phyloP scores from a whole-genome alignment of 768 basidiomycete species.

The Podaxis carcinomalis region DNA sequence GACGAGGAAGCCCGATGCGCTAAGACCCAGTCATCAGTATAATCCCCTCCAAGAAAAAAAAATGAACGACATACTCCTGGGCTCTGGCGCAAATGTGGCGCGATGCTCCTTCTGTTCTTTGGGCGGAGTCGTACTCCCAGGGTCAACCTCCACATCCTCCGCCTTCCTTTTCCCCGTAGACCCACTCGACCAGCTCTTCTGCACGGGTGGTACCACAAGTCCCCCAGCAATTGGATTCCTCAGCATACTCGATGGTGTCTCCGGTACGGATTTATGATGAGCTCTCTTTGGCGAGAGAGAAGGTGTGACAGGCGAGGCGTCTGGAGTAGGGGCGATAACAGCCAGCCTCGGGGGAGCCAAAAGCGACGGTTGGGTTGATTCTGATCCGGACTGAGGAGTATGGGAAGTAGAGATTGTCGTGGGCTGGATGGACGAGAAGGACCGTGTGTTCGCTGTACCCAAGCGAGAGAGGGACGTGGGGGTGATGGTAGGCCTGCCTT shows the following conservation, averaged over 20 bases:
- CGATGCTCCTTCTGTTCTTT: constrained; percentile 48
- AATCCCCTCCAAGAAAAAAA: background rate
- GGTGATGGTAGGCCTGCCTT: constrained; percentile 4
- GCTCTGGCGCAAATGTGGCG: constrained; percentile 62
- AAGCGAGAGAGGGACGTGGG: constrained; percentile 5
- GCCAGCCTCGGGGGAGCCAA: constrained; percentile 34
- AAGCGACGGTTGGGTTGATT: constrained; percentile 25
- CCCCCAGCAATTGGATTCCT: constrained; percentile 17
- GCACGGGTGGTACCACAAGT: constrained; percentile 23
- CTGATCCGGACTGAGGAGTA: constrained; percentile 15
- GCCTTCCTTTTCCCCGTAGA: constrained; percentile 65
- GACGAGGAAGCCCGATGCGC: constrained; percentile 51
- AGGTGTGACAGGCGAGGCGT: constrained; percentile 32
- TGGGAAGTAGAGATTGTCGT: constrained; percentile 21
- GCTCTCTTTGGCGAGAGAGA: constrained; percentile 19
- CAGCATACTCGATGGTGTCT: constrained; percentile 26
- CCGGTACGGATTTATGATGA: constrained; percentile 26
- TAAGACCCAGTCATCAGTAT: constrained; percentile 20
- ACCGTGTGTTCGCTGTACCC: constrained; percentile 8
- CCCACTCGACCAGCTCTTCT: constrained; percentile 30
- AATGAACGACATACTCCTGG: constrained; percentile 45
- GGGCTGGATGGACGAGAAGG: constrained; percentile 19
- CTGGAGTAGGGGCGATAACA: constrained; percentile 37
- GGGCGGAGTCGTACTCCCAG: constrained; percentile 52
- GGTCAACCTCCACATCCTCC: constrained; percentile 55